Evolutionary conservation across 805 yeast genomes (phyloP).

Genomic region (Wickerhamomyces rabaulensis): DNA sequence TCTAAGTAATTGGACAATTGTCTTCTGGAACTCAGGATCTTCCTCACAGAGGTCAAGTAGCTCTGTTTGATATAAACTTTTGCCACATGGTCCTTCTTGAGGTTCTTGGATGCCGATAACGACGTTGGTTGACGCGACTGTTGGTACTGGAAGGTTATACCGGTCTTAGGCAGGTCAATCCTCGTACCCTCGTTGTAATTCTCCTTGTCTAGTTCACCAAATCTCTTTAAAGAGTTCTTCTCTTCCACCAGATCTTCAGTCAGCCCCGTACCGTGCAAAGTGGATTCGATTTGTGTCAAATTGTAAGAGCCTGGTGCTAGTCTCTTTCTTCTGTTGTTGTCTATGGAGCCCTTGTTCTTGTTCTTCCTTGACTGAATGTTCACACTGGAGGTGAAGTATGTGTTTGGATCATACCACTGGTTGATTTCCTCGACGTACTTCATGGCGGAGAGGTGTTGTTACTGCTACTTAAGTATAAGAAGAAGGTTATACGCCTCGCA

Average conservation of each 20-base stretch:
- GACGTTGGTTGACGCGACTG: conserved; percentile 10
- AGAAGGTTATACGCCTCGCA: not conserved
- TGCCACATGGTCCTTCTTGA: conserved; percentile 3
- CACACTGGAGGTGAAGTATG: conserved; percentile 23
- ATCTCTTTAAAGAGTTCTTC: conserved; percentile 32
- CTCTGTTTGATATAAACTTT: conserved; percentile 21
- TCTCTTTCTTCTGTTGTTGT: conserved; percentile 18
- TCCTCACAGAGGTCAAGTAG: conserved; percentile 28
- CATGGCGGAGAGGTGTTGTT: not conserved
- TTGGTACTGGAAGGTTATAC: conserved; percentile 22
- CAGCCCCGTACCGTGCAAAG: conserved; percentile 22
- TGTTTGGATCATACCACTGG: conserved; percentile 14
- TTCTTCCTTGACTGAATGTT: conserved; percentile 15
- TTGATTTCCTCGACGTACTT: conserved; percentile 19
- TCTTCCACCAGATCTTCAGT: conserved; percentile 26
- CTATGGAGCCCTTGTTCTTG: conserved; percentile 6
- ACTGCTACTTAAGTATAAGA: not conserved
- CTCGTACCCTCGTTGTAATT: conserved; percentile 35
- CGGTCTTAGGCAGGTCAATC: conserved; percentile 33
- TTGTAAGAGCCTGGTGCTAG: conserved; percentile 25
- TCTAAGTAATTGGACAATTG: conserved; percentile 36
- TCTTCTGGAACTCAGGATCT: conserved; percentile 35
- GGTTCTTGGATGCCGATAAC: conserved; percentile 1
- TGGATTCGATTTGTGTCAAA: conserved; percentile 20
- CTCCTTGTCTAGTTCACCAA: conserved; percentile 37